Base-by-base conservation (phyloP, 2,329 filamentous ascomycete genomes). In the Alternaria ventricosa region DNA sequence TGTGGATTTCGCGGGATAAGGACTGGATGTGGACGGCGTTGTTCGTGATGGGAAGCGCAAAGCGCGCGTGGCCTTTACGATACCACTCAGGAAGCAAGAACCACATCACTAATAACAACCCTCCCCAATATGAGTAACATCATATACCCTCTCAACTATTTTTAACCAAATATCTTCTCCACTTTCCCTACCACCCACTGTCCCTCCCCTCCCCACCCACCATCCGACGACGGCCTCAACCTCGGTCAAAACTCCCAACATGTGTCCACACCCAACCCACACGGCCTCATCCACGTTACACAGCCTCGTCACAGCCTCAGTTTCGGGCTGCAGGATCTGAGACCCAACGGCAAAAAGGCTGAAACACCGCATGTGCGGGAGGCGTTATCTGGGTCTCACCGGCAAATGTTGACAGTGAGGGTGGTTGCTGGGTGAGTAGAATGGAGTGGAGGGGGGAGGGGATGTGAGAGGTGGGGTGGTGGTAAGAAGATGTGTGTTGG, bases 341-440 rank as follows among this genome's bases (percentile, higher is more conserved):
- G 49, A 53, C 49, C n/a, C 22, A 28, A 53, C 49, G 49, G 30
- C 20, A 23, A 53, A 15, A 41, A 53, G n/a, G 49, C 49, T 53
- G 49, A 53, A 53, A 53, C 49, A 41, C 8, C 9, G 10, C 3
- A 6, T 53, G 49, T 53, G 49, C 20, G 20, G 49, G 20, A 1
- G 5, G 18, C 45, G 22, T 25, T 47, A 10, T 7, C 3, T 53
- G 6, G 18, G 49, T 23, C 49, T 22, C 0, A 8, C 43, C 49
- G 49, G 49, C 30, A 36, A 13, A 23, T 36, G 20, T 20, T 46
- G 4, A 45, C 43, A 7, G 12, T 22, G 43, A 3, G 41, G 13
- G 6, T 36, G 33, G 36, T 18, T 41, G 36, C 9, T 41, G 36
- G n/a, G 36, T 41, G 36, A 41, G 36, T 41, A 18, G 36, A 18